Evolutionary conservation across 202 grass and related monocot genomes (phyloP), one percentile per base, ranked within the genome.

Genomic region (Digitaria exilis): DNA sequence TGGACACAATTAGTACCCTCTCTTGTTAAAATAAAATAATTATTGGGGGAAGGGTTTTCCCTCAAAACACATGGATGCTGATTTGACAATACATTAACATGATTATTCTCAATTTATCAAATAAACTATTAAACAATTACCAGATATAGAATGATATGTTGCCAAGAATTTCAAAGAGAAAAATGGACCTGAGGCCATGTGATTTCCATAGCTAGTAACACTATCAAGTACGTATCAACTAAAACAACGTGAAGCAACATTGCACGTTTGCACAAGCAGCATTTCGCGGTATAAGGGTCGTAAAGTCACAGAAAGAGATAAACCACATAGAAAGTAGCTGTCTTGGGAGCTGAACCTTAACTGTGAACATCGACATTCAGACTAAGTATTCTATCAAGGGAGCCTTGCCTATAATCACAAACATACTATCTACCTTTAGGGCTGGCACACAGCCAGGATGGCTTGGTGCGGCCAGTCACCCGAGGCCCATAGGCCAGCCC

Each of bases 111-210:
- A 4, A 72, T 34, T 4, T 59, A 14, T 63, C 19, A 24, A 26
- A n/a, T 46, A 63, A 25, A 63, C 34, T 45, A 45, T 41, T 39
- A 44, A 58, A 41, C 37, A 25, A 68, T 30, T 58, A 77, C 49
- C 62, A n/a, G 29, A 37, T 42, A 57, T 14, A 16, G 16, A 50
- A 81, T 59, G 39, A 69, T 62, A 72, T 60, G 25, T 65, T 52
- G 29, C 67, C 50, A 7, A 15, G 65, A 45, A 26, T 45, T 70
- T 78, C 73, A 82, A 77, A 82, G 24, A 32, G 6, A 78, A 71
- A 82, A n/a, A 43, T 9, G 55, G 48, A 7, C 6, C 37, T 7
- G 5, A 39, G 37, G 37, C 32, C 22, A 77, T 83, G 34, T 4
- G 19, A 82, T 56, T 61, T 61, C 22, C 50, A 4, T 43, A 78